Conservation (phyloP, 495 filamentous ascomycete species). For the Penicillium maclennaniae region DNA sequence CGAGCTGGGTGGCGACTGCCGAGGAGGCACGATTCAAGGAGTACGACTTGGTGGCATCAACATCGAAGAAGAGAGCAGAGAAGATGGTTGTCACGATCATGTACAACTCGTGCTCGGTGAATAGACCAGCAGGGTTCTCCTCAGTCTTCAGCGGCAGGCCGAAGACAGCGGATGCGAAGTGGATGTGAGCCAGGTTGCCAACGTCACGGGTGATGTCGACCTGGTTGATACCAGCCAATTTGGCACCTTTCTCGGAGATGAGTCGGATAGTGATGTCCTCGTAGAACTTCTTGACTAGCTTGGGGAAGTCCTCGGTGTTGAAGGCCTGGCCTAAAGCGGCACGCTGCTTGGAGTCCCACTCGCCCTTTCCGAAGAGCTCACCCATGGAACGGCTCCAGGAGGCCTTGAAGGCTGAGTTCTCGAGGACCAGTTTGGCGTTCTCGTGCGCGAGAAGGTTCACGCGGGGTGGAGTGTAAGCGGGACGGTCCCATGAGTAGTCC, state of each 20-base stretch:
- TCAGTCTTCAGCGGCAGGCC: conserved; percentile 69
- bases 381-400: conserved; percentile 57
- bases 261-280: conserved; percentile 60
- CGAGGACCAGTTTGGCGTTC: conserved; percentile 60
- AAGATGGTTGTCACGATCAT: conserved; percentile 68
- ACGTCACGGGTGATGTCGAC: conserved; percentile 77
- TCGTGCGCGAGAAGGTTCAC: conserved; percentile 57
- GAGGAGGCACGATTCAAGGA: conserved; percentile 58
- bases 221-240: conserved; percentile 54
- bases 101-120: conserved; percentile 77
- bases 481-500: conserved; percentile 68
- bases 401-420: conserved; percentile 60
- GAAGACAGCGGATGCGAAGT: conserved; percentile 70
- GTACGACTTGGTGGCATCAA: conserved; percentile 51
- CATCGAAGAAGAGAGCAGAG: conserved; percentile 52
- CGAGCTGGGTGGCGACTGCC: conserved; percentile 59
- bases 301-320: conserved; percentile 46
- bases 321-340: conserved; percentile 42
- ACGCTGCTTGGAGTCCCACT: conserved; percentile 45
- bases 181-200: conserved; percentile 66
- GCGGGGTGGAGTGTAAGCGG: conserved; percentile 46
- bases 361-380: conserved; percentile 52
- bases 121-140: conserved; percentile 63
- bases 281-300: conserved; percentile 53
- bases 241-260: conserved; percentile 61